Percentiles rank a stretch among this genome's conserved stretches.
Conservation (phyloP, 805 yeast species). For the Barnettozyma populi region DNA sequence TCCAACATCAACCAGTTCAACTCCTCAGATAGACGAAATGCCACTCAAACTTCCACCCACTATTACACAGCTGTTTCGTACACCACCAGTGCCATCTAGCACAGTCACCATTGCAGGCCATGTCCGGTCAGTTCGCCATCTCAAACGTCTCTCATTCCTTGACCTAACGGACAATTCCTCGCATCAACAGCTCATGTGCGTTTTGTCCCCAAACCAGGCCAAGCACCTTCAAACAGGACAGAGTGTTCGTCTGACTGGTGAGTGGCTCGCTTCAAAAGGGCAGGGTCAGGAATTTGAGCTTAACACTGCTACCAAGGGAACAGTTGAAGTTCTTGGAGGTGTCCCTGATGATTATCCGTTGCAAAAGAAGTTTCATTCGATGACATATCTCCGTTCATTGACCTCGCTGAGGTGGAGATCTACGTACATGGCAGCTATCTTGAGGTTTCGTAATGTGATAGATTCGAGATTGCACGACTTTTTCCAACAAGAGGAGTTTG, state of each 20-base stretch:
- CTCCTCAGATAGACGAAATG: neutral
- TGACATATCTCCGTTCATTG: constrained; percentile 60
- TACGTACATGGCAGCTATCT: constrained; percentile 52
- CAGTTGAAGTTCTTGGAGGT: constrained; percentile 50
- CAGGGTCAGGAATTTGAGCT: constrained; percentile 51
- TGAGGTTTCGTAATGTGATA: constrained; percentile 68
- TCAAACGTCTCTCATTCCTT: constrained; percentile 75
- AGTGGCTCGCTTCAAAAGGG: constrained; percentile 42
- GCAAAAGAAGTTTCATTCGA: constrained; percentile 70
- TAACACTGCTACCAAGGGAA: constrained; percentile 20
- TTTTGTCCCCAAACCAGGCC: constrained; percentile 36
- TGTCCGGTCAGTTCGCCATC: constrained; percentile 63
- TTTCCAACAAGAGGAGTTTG: constrained; percentile 49
- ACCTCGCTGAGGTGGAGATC: constrained; percentile 80
- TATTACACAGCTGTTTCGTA: constrained; percentile 12
- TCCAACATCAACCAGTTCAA: neutral
- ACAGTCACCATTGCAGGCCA: constrained; percentile 57
- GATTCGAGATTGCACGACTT: constrained; percentile 49
- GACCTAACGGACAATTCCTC: constrained; percentile 79
- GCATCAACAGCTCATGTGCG: constrained; percentile 47
- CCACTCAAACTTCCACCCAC: constrained; percentile 8
- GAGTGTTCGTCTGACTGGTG: constrained; percentile 39
- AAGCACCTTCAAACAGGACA: constrained; percentile 39
- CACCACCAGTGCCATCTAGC: constrained; percentile 26
- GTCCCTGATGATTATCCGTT: constrained; percentile 67